These are phyloP conservation scores for Posidonia australis DNA, from an alignment of 106 monocot species.

Conservation along the genomic window DNA sequence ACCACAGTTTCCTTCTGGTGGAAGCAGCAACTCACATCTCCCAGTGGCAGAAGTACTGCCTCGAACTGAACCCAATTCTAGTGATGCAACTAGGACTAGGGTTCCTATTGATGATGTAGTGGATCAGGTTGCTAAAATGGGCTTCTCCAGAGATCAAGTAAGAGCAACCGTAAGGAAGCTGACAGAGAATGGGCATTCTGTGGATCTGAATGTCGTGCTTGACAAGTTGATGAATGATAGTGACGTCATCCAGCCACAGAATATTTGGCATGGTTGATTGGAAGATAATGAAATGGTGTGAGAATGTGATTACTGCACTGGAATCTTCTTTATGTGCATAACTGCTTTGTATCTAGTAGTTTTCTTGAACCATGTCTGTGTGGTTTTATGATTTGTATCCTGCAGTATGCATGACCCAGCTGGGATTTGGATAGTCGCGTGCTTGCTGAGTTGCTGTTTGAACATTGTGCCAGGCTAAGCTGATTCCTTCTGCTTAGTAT, in stretches of 20 bases:
- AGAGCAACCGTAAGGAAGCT: slow-evolving; percentile 50
- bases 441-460: no score
- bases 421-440: no score
- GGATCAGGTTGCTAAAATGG: slow-evolving; percentile 58
- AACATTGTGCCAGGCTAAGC: no score
- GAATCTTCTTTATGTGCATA: no score
- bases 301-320: no score
- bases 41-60: slow-evolving; percentile 51
- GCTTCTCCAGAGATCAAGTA: slow-evolving; percentile 56
- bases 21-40: slow-evolving; percentile 35
- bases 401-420: no score
- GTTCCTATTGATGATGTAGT: slow-evolving; percentile 52
- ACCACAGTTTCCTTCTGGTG: slow-evolving; percentile 27
- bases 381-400: no score
- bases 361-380: no score
- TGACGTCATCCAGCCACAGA: slow-evolving; percentile 12
- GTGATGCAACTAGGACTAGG: slow-evolving; percentile 23
- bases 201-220: slow-evolving; percentile 58
- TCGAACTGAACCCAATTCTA: slow-evolving; percentile 20
- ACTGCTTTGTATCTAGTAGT: no score
- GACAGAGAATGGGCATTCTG: slow-evolving; percentile 62
- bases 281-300: background rate
- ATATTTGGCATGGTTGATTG: background rate
- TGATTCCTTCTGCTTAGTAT: no score
- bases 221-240: slow-evolving; percentile 67